Evolutionary conservation across 2,329 filamentous ascomycete species (phyloP), one percentile per base, ranked within the genome.

Genomic region (Graphilbum ipis-grandicollis): DNA sequence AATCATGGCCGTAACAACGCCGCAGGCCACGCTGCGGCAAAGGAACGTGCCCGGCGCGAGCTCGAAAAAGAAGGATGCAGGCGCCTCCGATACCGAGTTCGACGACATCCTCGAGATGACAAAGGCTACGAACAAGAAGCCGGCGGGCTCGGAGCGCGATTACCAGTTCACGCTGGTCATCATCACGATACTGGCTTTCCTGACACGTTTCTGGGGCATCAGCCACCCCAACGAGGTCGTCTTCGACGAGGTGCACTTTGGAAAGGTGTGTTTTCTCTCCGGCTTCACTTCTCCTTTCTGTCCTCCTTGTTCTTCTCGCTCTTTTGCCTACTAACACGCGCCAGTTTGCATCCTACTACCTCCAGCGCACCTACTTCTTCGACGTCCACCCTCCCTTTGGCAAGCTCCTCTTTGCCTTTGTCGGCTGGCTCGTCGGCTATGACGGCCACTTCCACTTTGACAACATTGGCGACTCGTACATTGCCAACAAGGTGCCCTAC

Each of bases 231-330:
- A 93, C 53, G 81, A 96, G 63, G 90, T 98, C 39, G 90, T 98
- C 35, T 98, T 98, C 53, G 90, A 98, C 54, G 90, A 98, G 60
- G 90, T 98, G 40, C 90, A 98, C 62, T 98, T 98, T 58, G 90
- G 90, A 63, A 98, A 98, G 80, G 88, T 94, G n/a, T 66, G 41
- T 68, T 50, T 13, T 5, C 5, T 28, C 14, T 28, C 8, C 14
- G 8, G 26, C 10, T 13, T 13, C 6, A 13, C 26, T 7, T 23
- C 21, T 23, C 6, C 10, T 10, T 5, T 23, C 21, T 23, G 21
- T 28, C 26, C 8, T 28, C 26, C n/a, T n/a, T 25, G 2, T 18
- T 18, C 4, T 33, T 10, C 19, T 21, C 22, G 32, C n/a, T 30
- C 13, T 3, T 9, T 31, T 21, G 21, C 30, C 15, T 19, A 5